Conservation (phyloP, 202 grass and related monocot genomes). For the Zoysia matrella region DNA sequence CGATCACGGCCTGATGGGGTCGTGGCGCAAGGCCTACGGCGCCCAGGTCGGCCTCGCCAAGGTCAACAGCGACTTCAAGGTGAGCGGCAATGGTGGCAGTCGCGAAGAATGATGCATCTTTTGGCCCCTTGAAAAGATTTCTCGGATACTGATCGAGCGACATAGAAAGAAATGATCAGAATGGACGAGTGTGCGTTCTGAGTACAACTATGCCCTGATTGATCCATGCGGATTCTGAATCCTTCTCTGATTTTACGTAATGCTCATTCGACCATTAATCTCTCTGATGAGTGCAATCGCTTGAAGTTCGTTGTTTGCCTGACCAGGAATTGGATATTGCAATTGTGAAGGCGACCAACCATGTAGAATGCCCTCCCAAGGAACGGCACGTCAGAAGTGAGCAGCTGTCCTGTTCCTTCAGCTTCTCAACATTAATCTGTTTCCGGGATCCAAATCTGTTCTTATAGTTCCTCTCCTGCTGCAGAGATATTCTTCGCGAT, state of each 20-base stretch:
- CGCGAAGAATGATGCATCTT: too few relatives aligned
- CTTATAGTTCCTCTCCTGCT: too few relatives aligned
- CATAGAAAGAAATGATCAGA: too few relatives aligned
- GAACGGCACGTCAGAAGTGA: slow-evolving; percentile 93
- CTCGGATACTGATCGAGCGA: too few relatives aligned
- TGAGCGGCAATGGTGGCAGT: too few relatives aligned
- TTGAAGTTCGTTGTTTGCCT: slow-evolving; percentile 10
- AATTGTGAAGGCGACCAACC: slow-evolving; percentile 96
- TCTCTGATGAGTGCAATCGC: neutral
- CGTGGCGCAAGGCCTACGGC: slow-evolving; percentile 94
- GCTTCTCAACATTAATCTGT: too few relatives aligned
- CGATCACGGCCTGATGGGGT: slow-evolving; percentile 62
- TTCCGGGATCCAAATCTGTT: too few relatives aligned
- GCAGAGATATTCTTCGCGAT: slow-evolving; percentile 84
- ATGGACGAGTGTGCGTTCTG: neutral
- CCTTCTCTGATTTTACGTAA: neutral
- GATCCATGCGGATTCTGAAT: neutral
- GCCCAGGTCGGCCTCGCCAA: slow-evolving; percentile 84
- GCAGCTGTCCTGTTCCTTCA: slow-evolving; percentile 10
- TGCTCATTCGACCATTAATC: neutral
- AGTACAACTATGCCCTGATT: neutral
- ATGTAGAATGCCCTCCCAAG: slow-evolving; percentile 93
- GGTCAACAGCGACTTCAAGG: too few relatives aligned
- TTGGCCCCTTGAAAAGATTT: too few relatives aligned
- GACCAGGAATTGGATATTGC: slow-evolving; percentile 91